Evolutionary conservation across 495 filamentous ascomycete genomes (phyloP).

Genomic region (Lasiosphaeris hirsuta): DNA sequence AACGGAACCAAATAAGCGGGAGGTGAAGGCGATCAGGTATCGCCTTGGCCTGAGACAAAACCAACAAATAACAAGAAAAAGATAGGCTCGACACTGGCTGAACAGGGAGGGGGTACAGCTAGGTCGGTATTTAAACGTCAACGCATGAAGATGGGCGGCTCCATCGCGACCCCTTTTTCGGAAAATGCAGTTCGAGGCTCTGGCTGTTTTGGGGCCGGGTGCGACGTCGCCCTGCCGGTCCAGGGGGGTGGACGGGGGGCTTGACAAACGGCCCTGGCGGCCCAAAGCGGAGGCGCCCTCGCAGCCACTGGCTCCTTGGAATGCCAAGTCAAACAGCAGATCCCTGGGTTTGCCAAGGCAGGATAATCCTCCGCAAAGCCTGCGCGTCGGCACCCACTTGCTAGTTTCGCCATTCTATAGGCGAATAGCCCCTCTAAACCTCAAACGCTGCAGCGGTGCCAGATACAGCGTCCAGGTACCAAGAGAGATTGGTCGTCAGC

Average conservation of each 20-base stretch:
- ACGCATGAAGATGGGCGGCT: constrained; percentile 22
- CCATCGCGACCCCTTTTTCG: constrained; percentile 17
- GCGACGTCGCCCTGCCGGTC: constrained; percentile 12
- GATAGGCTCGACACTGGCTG: constrained; percentile 14
- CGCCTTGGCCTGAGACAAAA: constrained; percentile 8
- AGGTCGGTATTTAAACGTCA: constrained; percentile 24
- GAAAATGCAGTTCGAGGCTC: constrained; percentile 18
- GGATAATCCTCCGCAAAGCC: constrained; percentile 18
- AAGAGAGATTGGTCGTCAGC: constrained; percentile 12
- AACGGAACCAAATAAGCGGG: constrained; percentile 13
- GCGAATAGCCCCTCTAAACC: constrained; percentile 23
- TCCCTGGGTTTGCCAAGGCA: constrained; percentile 23
- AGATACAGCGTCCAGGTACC: constrained; percentile 12
- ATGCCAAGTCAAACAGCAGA: constrained; percentile 33
- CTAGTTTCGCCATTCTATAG: constrained; percentile 25
- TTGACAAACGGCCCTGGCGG: constrained; percentile 13
- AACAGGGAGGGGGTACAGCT: constrained; percentile 19
- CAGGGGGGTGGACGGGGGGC: background rate
- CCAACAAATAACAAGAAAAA: constrained; percentile 7
- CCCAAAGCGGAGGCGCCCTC: constrained; percentile 16
- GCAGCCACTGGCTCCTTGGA: constrained; percentile 18
- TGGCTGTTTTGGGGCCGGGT: constrained; percentile 18
- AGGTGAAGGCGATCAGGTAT: constrained; percentile 4
- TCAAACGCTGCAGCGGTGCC: constrained; percentile 24
- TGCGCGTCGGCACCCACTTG: constrained; percentile 16